Evolutionary conservation across 2,329 filamentous ascomycete species (phyloP).

Genomic region (Nothopassalora personata): DNA sequence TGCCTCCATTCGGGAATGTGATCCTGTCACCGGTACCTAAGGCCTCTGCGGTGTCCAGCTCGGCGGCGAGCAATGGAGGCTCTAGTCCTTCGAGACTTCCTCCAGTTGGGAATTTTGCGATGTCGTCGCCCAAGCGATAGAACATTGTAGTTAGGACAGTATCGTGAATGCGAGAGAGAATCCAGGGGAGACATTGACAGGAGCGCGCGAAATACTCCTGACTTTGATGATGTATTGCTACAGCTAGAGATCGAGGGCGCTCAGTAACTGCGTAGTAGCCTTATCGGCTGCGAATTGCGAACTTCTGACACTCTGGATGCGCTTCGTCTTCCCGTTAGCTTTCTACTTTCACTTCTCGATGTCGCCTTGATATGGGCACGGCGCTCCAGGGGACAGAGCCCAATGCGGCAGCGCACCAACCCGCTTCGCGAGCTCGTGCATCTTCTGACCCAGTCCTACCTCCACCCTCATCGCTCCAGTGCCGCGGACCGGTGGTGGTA

Average conservation of each 20-base stretch:
- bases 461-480: background rate
- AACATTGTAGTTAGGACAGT: background rate
- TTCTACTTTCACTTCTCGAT: background rate
- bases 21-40: slow-evolving; percentile 8
- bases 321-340: background rate
- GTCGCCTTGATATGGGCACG: background rate
- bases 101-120: background rate
- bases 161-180: no score
- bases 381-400: background rate
- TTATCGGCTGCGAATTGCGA: background rate
- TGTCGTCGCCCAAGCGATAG: background rate
- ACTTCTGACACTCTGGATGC: background rate
- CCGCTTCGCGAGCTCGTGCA: background rate
- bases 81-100: background rate
- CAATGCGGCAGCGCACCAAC: background rate
- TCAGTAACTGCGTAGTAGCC: background rate
- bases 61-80: background rate
- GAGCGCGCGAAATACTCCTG: background rate
- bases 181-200: background rate
- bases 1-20: slow-evolving; percentile 21
- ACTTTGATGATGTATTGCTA: background rate
- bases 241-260: background rate
- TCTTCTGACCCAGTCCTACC: background rate
- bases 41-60: background rate
- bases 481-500: background rate